Conservation (phyloP, 257 asterid species). For the Fraxinus cuspidata region DNA sequence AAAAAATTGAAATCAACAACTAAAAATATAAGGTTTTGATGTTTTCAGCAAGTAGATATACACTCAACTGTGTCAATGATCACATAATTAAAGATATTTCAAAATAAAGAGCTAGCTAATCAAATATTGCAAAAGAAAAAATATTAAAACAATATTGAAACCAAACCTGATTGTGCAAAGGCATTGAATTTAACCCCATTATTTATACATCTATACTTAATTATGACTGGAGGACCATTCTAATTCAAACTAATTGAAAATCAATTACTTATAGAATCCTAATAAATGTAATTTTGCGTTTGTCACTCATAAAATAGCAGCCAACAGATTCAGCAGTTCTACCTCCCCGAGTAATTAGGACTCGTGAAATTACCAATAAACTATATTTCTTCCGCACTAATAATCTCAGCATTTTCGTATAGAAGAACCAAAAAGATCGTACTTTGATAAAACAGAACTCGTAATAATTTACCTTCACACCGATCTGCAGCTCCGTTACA, state of each 20-base stretch:
- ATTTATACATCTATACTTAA: not conserved
- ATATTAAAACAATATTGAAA: not conserved
- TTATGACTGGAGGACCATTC: not conserved
- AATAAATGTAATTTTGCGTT: not conserved
- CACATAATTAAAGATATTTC: not conserved
- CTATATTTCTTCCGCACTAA: no score
- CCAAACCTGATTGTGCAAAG: not conserved
- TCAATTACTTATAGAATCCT: not conserved
- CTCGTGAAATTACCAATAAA: not conserved
- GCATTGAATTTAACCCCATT: not conserved
- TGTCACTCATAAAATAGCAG: not conserved
- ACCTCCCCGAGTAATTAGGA: not conserved
- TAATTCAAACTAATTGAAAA: not conserved
- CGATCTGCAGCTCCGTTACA: constrained; percentile 91
- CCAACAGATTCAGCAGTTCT: not conserved
- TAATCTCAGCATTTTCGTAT: not conserved
- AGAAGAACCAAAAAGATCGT: not conserved
- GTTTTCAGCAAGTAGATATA: not conserved
- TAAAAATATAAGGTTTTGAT: not conserved
- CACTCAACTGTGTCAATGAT: not conserved
- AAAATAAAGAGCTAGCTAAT: not conserved
- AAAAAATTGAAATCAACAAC: not conserved
- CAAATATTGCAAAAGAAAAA: not conserved
- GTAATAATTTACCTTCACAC: constrained; percentile 70
- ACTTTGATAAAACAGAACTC: not conserved